Evolutionary conservation across 2,329 filamentous ascomycete species (phyloP).

Genomic region (Fusarium temperatum): DNA sequence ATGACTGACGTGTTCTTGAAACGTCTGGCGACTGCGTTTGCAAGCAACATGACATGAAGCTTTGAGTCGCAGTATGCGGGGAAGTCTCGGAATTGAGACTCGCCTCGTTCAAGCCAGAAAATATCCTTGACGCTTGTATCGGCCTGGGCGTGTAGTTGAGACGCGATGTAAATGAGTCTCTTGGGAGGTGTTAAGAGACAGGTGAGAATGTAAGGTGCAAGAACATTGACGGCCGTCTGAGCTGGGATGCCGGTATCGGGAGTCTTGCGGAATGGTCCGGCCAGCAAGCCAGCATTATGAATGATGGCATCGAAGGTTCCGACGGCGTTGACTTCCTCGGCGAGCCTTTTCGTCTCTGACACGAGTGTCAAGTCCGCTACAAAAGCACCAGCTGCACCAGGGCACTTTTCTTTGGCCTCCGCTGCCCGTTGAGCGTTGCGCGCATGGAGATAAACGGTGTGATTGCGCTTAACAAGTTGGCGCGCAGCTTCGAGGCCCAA

Average conservation of each 20-base stretch:
- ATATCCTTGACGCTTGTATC: slow-evolving; percentile 17
- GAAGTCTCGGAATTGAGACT: slow-evolving; percentile 23
- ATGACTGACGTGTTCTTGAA: slow-evolving; percentile 22
- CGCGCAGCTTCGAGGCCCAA: slow-evolving; percentile 36
- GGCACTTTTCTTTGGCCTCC: slow-evolving; percentile 17
- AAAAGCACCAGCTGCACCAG: slow-evolving; percentile 23
- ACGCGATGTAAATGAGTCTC: slow-evolving; percentile 25
- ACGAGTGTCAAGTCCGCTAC: slow-evolving; percentile 27
- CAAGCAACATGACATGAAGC: slow-evolving; percentile 31
- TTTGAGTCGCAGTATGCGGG: slow-evolving; percentile 32
- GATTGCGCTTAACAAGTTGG: slow-evolving; percentile 33
- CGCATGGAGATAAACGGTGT: slow-evolving; percentile 36
- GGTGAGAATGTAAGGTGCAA: slow-evolving; percentile 35
- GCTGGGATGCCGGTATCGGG: slow-evolving; percentile 30
- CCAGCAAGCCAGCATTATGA: slow-evolving; percentile 30
- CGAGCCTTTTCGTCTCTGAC: slow-evolving; percentile 24
- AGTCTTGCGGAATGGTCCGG: slow-evolving; percentile 24
- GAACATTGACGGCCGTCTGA: slow-evolving; percentile 26
- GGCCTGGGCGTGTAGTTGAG: slow-evolving; percentile 22
- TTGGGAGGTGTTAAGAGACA: slow-evolving; percentile 29
- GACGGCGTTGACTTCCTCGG: slow-evolving; percentile 28
- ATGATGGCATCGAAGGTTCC: slow-evolving; percentile 35
- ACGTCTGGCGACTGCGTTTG: slow-evolving; percentile 28
- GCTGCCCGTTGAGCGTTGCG: slow-evolving; percentile 30
- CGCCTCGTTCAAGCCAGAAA: slow-evolving; percentile 30